A percentile compares a stretch with the other conserved stretches of the same genome.
Evolutionary conservation across 768 basidiomycete genomes (phyloP).

Genomic region (Trametes cubensis): DNA sequence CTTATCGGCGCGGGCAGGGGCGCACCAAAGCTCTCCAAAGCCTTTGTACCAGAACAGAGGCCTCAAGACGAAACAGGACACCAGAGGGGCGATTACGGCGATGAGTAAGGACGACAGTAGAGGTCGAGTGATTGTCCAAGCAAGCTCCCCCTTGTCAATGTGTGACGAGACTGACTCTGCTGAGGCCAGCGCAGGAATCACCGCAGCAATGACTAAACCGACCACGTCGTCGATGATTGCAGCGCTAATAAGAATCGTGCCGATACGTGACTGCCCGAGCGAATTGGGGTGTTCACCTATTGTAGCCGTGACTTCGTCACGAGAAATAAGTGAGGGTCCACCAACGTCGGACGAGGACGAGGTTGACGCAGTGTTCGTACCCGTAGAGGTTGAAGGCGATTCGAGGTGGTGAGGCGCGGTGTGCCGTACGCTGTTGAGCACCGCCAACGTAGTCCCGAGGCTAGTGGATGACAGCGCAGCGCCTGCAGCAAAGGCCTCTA

Average conservation of each 20-base stretch:
- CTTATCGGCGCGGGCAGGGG: conserved; percentile 18
- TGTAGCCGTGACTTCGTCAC: no score
- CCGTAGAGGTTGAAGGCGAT: neutral
- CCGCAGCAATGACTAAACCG: conserved; percentile 59
- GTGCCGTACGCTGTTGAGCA: conserved; percentile 42
- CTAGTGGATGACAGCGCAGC: conserved; percentile 65
- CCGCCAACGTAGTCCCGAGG: conserved; percentile 66
- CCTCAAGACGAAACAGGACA: conserved; percentile 33
- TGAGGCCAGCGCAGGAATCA: conserved; percentile 47
- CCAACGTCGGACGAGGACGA: neutral
- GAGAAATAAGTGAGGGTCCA: neutral
- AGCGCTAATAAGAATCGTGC: conserved; percentile 60
- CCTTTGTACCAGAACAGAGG: conserved; percentile 27
- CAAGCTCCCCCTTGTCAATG: neutral
- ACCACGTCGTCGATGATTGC: conserved; percentile 69
- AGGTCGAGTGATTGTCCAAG: conserved; percentile 50
- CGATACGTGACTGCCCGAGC: conserved; percentile 51
- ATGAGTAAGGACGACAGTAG: conserved; percentile 59
- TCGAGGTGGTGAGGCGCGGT: neutral
- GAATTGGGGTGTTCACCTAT: neutral
- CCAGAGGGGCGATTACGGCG: conserved; percentile 42
- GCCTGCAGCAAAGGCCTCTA: conserved; percentile 63
- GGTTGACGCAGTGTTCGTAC: neutral
- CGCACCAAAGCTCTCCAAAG: conserved; percentile 29
- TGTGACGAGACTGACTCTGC: conserved; percentile 12